These are phyloP conservation scores for Fusarium cicatricum DNA, from an alignment of 2,329 filamentous ascomycete genomes.

Conservation along the genomic window DNA sequence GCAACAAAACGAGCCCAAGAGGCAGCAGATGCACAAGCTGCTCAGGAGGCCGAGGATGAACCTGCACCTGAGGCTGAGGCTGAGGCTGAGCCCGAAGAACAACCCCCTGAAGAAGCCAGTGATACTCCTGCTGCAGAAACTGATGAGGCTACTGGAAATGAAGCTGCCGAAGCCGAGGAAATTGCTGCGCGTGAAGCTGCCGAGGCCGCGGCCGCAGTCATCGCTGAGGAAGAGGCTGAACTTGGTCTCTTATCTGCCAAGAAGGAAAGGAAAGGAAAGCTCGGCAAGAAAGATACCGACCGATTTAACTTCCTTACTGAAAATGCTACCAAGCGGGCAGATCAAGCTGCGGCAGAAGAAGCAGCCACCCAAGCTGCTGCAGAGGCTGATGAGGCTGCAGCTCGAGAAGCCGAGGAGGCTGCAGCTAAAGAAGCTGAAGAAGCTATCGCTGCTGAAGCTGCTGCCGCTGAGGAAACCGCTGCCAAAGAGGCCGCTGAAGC, in stretches of 20 bases:
- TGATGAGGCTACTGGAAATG: conserved; percentile 13
- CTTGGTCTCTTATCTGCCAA: conserved; percentile 53
- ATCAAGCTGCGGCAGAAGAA: conserved; percentile 30
- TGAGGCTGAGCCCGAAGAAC: conserved; percentile 20
- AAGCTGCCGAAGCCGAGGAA: conserved; percentile 11
- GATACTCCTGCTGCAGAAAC: conserved; percentile 13
- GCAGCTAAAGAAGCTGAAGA: conserved; percentile 21
- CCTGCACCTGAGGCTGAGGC: conserved; percentile 11
- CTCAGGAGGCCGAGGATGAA: conserved; percentile 36
- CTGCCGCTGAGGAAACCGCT: conserved; percentile 18
- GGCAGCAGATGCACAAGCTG: conserved; percentile 30
- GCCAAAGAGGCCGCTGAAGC: conserved; percentile 30
- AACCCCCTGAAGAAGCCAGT: conserved; percentile 5
- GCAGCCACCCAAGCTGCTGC: conserved; percentile 29
- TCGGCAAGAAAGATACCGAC: conserved; percentile 55
- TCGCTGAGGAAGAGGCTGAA: conserved; percentile 46
- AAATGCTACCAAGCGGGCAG: conserved; percentile 43
- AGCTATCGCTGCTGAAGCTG: conserved; percentile 12
- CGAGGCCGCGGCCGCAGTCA: conserved; percentile 14
- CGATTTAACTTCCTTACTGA: conserved; percentile 50
- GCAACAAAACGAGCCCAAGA: conserved; percentile 27
- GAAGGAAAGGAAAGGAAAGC: conserved; percentile 54
- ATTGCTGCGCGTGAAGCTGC: conserved; percentile 7
- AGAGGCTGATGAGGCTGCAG: conserved; percentile 23
- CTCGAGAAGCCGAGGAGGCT: conserved; percentile 18